phyloP scores from a whole-genome alignment of 2,329 filamentous ascomycete species.

The Thermothelomyces thermophilus region DNA sequence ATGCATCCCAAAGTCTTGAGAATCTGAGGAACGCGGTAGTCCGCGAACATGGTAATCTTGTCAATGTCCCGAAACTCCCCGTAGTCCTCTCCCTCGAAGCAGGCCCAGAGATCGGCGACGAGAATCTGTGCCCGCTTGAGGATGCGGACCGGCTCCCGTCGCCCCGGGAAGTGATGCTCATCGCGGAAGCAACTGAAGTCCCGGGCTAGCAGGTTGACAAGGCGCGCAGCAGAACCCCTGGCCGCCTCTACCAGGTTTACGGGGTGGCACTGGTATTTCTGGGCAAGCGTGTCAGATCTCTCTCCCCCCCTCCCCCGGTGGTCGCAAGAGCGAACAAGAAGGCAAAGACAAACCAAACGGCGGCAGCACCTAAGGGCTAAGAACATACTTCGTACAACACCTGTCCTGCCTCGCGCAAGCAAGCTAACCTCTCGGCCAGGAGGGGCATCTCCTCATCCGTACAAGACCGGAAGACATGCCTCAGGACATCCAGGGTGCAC shows the following conservation, averaged over 20 bases:
- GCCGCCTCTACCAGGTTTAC: conserved; percentile 66
- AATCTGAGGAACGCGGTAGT: conserved; percentile 95
- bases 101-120: conserved; percentile 94
- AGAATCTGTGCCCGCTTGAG: conserved; percentile 95
- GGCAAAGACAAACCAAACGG: neutral
- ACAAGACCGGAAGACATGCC: conserved; percentile 75
- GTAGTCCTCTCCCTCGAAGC: conserved; percentile 73
- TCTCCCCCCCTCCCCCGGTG: neutral
- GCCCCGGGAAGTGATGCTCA: conserved; percentile 66
- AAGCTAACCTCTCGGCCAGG: conserved; percentile 67
- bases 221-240: conserved; percentile 68
- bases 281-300: conserved; percentile 22
- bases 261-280: conserved; percentile 73
- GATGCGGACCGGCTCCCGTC: conserved; percentile 64
- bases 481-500: conserved; percentile 67
- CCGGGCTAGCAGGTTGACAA: conserved; percentile 79
- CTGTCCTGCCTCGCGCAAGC: conserved; percentile 74
- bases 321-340: neutral
- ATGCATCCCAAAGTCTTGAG: conserved; percentile 76
- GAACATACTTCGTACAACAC: conserved; percentile 66
- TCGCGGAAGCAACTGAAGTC: conserved; percentile 85
- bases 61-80: conserved; percentile 86
- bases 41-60: conserved; percentile 97
- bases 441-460: conserved; percentile 85
- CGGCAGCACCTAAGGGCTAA: neutral